These are phyloP conservation scores for Aspergillus pseudonomiae DNA, from an alignment of 2,329 filamentous ascomycete genomes.

Conservation along the genomic window DNA sequence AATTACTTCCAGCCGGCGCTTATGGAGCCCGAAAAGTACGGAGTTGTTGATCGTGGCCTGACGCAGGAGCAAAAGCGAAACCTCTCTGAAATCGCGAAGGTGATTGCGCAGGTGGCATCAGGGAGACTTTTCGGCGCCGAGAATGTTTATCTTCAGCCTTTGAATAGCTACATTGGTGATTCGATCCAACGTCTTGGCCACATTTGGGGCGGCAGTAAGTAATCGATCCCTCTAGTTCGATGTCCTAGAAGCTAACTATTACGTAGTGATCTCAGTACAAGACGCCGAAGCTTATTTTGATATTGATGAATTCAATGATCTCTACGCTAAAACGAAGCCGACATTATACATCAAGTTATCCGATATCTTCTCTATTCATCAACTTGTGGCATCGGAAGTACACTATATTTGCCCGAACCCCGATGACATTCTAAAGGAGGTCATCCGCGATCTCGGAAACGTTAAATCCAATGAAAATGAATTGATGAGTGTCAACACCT, in stretches of 20 bases:
- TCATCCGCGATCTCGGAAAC: conserved; percentile 90
- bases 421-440: conserved; percentile 87
- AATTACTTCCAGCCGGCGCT: conserved; percentile 90
- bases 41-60: conserved; percentile 85
- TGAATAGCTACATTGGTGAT: conserved; percentile 88
- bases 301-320: conserved; percentile 97
- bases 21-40: conserved; percentile 86
- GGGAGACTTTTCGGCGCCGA: conserved; percentile 90
- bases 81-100: conserved; percentile 84
- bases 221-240: neutral
- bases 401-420: conserved; percentile 73
- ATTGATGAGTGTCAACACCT: conserved; percentile 80
- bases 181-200: conserved; percentile 77
- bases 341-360: conserved; percentile 99
- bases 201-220: conserved; percentile 69
- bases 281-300: conserved; percentile 92
- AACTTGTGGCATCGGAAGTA: conserved; percentile 79
- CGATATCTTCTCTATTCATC: conserved; percentile 96
- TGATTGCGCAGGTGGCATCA: conserved; percentile 84
- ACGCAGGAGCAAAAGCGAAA: conserved; percentile 94
- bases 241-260: conserved; percentile 35
- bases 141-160: conserved; percentile 91
- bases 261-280: conserved; percentile 73
- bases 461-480: conserved; percentile 96
- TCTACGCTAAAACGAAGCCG: conserved; percentile 94